Base-by-base conservation (phyloP, 2,329 filamentous ascomycete species). In the Zopfia rhizophila region DNA sequence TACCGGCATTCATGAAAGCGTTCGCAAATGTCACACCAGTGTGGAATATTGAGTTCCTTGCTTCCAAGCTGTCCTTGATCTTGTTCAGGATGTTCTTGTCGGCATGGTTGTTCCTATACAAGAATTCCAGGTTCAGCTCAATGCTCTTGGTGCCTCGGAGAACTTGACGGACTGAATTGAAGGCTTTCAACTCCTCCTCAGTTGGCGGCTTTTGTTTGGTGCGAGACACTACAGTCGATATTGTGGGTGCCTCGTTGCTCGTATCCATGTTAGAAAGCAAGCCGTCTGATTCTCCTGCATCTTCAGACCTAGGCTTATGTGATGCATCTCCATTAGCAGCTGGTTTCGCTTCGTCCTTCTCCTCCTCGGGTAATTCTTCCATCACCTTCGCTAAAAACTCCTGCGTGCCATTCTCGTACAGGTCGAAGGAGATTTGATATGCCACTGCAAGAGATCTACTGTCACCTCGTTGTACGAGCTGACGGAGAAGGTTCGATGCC, bases 1-100 rank as follows among this genome's bases (percentile, higher is more conserved):
- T 99, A 48, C 94, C 95, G 41, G 96, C 92, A 70, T 99, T 96
- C 94, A 99, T 99, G 72, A 99, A 97, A 8, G 92, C 94, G 65
- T 97, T 97, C 66, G 93, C 94, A 65, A 99, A 94, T 1, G 94
- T 97, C 44, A 99, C 91, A 3, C 92, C 91, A 1, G 91, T 96
- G 73, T 99, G 94, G 82, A 97, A 97, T 60, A 99, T 99, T 22
- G 93, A 97, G 75, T 96, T 97, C 40, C 95, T 85, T 24, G 92
- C 91, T 69, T 99, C 94, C 12, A 99, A 78, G 60, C 92, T 97
- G 70, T 99, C 94, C 38, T 93, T 89, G 31, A 99, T 87, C 77
- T 96, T 97, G 81, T 97, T 97, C 46, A 99, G 79, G 51, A 99
- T 94, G 61, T 86, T 89, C 55, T 91, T 82, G 66, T 99, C 94